Percentiles rank a stretch among this genome's conserved stretches.
phyloP scores from a whole-genome alignment of 495 filamentous ascomycete species.

The Neurospora africana region DNA sequence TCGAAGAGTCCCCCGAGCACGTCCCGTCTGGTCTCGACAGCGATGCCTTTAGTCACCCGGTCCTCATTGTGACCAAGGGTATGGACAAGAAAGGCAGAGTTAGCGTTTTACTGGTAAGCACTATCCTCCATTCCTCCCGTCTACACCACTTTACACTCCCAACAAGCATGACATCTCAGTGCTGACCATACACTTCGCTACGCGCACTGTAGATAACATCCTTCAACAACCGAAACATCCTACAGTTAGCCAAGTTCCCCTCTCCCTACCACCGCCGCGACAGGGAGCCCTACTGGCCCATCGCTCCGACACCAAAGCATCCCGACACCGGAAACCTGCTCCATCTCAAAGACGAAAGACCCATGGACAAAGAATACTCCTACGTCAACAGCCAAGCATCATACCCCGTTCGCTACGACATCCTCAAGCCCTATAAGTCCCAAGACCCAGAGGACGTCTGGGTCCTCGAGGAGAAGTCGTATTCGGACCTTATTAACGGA shows the following conservation, averaged over 20 bases:
- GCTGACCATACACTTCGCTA: too few species aligned
- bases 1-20: neutral
- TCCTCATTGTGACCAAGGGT: neutral
- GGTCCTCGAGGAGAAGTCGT: neutral
- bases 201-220: too few species aligned
- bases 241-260: neutral
- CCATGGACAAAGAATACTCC: neutral
- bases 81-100: neutral
- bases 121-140: too few species aligned
- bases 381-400: neutral
- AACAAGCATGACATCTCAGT: too few species aligned
- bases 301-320: neutral
- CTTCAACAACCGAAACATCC: neutral
- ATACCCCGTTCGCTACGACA: neutral
- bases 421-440: neutral
- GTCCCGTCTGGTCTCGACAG: neutral
- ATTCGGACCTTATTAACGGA: neutral
- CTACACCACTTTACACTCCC: too few species aligned
- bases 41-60: neutral
- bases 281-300: neutral
- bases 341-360: neutral
- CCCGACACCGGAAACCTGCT: neutral
- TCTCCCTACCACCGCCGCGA: neutral
- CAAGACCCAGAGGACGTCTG: neutral
- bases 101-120: neutral